Evolutionary conservation across 2,329 filamentous ascomycete species (phyloP).

Genomic region (Phyllosticta citrichinensis): DNA sequence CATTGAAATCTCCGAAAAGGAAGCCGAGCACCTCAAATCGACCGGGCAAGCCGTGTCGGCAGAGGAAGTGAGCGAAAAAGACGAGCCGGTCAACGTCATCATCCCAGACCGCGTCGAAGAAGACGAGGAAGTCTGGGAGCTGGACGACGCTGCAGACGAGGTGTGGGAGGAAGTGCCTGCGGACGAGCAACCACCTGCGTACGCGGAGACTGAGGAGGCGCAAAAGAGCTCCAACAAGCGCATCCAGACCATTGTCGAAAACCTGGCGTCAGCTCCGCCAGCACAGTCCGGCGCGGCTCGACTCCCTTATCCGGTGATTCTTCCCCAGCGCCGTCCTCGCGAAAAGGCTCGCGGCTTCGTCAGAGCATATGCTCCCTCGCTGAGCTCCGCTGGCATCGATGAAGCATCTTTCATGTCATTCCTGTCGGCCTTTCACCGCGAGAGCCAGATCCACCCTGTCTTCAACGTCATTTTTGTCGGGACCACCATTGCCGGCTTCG

Average conservation of each 20-base stretch:
- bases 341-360: constrained; percentile 42
- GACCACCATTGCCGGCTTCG: constrained; percentile 28
- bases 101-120: not conserved
- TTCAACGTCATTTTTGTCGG: constrained; percentile 13
- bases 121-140: constrained; percentile 1
- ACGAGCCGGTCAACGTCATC: not conserved
- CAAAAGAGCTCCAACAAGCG: not conserved
- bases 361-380: constrained; percentile 42
- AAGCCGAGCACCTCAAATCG: not conserved
- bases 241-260: not conserved
- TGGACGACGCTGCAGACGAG: constrained; percentile 4
- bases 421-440: constrained; percentile 37
- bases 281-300: not conserved
- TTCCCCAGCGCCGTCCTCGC: constrained; percentile 43
- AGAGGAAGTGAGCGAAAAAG: not conserved
- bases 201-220: not conserved
- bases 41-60: not conserved
- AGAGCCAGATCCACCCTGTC: constrained; percentile 18
- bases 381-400: constrained; percentile 38
- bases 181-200: not conserved
- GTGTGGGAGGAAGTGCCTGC: not conserved
- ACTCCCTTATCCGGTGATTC: constrained; percentile 33
- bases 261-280: not conserved
- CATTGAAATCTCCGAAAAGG: not conserved
- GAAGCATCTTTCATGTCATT: constrained; percentile 41